A percentile compares a stretch with the other conserved stretches of the same genome.
phyloP scores from a whole-genome alignment of 805 yeast species.

The Allodekkera sacchari region DNA sequence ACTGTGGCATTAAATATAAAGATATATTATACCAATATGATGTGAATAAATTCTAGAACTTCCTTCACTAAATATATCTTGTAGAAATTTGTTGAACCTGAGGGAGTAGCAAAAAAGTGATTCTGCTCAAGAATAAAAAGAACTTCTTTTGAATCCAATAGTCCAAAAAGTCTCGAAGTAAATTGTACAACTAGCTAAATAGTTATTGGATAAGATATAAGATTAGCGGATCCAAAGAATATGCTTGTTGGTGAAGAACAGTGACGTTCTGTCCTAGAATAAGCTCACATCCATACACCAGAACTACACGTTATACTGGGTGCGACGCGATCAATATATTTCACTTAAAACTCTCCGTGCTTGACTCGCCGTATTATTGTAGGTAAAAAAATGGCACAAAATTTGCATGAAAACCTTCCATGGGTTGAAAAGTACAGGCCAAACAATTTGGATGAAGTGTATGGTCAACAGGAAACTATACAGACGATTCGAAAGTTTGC shows the following conservation, averaged over 20 bases:
- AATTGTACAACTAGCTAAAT: no score
- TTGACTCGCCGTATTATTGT: background rate
- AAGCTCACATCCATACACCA: background rate
- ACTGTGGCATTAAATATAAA: no score
- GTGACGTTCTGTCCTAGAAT: background rate
- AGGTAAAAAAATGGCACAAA: conserved; percentile 6
- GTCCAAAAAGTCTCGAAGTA: no score
- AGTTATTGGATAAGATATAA: no score
- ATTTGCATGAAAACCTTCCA: conserved; percentile 45
- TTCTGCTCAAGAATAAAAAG: no score
- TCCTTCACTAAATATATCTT: no score
- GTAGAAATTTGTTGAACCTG: no score
- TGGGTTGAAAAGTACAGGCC: conserved; percentile 98
- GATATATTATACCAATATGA: no score
- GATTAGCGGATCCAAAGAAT: no score
- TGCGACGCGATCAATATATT: background rate
- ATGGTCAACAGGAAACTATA: conserved; percentile 85
- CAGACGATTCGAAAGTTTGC: conserved; percentile 81
- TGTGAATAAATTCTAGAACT: no score
- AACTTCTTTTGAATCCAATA: no score
- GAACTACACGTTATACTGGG: background rate
- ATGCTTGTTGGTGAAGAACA: background rate
- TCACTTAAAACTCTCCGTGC: background rate
- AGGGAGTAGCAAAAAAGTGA: no score
- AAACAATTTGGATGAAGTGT: conserved; percentile 68